phyloP scores from a whole-genome alignment of 345 rosid genomes.

The Ailanthus altissimus region DNA sequence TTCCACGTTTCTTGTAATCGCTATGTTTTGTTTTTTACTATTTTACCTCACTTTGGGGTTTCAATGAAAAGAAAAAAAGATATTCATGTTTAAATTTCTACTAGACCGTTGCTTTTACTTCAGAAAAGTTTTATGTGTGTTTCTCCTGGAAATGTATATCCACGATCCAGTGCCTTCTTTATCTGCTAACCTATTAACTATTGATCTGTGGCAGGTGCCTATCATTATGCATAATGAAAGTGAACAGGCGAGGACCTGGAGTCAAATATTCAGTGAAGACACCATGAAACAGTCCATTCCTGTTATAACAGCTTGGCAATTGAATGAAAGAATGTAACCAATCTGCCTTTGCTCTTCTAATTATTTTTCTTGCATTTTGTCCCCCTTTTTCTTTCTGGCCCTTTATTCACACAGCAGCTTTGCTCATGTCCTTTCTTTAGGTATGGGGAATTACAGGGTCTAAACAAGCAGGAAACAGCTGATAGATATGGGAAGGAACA shows the following conservation, averaged over 20 bases:
- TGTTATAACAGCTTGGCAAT: conserved; percentile 87
- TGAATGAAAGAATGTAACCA: conserved; percentile 93
- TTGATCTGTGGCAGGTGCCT: conserved; percentile 63
- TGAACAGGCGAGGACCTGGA: conserved; percentile 83
- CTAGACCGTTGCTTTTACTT: not conserved
- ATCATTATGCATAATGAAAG: conserved; percentile 71
- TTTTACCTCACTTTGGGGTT: no score
- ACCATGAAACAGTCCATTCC: conserved; percentile 80
- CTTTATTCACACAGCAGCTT: conserved; percentile 8
- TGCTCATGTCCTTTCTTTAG: conserved; percentile 33
- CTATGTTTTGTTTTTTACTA: no score
- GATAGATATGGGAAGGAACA: conserved; percentile 87
- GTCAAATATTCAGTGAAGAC: conserved; percentile 86
- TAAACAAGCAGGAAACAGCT: conserved; percentile 94
- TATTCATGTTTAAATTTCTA: not conserved
- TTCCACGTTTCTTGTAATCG: no score
- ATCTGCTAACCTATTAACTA: conserved; percentile 15
- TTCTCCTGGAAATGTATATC: conserved; percentile 2
- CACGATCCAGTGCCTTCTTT: not conserved
- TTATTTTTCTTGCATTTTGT: not conserved
- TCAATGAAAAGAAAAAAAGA: not conserved
- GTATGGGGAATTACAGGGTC: conserved; percentile 98
- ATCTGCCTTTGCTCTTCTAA: conserved; percentile 7
- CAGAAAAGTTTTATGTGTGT: not conserved
- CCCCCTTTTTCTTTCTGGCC: not conserved